Conservation (phyloP, 2,329 filamentous ascomycete species). For the Coniochaeta prunicola region DNA sequence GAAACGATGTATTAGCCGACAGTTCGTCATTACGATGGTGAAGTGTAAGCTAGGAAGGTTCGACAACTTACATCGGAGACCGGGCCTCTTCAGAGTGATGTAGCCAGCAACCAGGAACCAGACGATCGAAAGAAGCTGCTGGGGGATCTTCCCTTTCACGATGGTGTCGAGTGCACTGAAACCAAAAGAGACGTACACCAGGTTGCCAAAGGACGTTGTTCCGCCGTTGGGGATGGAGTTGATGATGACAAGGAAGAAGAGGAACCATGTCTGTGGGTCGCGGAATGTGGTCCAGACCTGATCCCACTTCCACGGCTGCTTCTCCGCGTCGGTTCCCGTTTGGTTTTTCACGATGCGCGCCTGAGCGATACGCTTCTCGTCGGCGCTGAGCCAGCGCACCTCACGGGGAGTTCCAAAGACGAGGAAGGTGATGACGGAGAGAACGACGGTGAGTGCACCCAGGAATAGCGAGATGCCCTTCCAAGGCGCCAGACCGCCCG, state of each 20-base stretch:
- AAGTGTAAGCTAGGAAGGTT: neutral
- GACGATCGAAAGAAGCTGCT: slow-evolving; percentile 17
- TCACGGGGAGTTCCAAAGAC: slow-evolving; percentile 22
- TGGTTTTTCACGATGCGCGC: slow-evolving; percentile 19
- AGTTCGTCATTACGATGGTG: too few species aligned
- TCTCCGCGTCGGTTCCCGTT: slow-evolving; percentile 7
- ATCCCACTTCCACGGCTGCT: slow-evolving; percentile 20
- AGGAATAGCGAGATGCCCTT: slow-evolving; percentile 22
- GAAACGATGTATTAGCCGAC: too few species aligned
- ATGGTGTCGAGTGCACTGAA: slow-evolving; percentile 22
- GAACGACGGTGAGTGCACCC: slow-evolving; percentile 17
- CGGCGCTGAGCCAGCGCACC: slow-evolving; percentile 20
- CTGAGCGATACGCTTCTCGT: slow-evolving; percentile 21
- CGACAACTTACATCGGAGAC: slow-evolving; percentile 17
- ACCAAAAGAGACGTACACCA: slow-evolving; percentile 23
- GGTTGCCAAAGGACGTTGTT: slow-evolving; percentile 22
- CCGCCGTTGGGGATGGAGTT: slow-evolving; percentile 23
- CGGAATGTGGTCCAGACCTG: slow-evolving; percentile 19
- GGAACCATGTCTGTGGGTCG: slow-evolving; percentile 24
- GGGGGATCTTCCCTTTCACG: slow-evolving; percentile 21
- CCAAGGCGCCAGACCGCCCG: slow-evolving; percentile 16
- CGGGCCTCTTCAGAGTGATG: slow-evolving; percentile 18
- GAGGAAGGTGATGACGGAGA: slow-evolving; percentile 16
- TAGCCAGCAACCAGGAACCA: slow-evolving; percentile 20
- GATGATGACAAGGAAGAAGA: slow-evolving; percentile 24